These are phyloP conservation scores for Sutorius australiensis DNA, from an alignment of 768 basidiomycete genomes.

Conservation along the genomic window DNA sequence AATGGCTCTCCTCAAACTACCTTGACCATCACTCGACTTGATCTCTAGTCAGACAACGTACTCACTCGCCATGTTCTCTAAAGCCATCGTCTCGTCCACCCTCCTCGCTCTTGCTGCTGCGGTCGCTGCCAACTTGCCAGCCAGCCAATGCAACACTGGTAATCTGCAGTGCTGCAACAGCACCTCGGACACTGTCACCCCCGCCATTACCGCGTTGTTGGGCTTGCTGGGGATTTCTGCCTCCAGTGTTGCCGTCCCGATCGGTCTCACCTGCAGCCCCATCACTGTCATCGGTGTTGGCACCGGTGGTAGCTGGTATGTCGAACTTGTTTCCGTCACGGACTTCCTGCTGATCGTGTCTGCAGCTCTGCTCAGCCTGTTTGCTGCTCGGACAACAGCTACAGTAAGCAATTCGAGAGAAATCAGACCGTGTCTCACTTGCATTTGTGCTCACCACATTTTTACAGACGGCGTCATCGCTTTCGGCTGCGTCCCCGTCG, in stretches of 20 bases:
- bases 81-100: not conserved
- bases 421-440: not conserved
- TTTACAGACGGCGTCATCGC: not conserved
- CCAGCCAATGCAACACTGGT: not conserved
- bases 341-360: not conserved
- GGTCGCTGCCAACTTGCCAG: not conserved
- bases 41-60: not conserved
- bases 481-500: not conserved
- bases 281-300: not conserved
- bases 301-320: not conserved
- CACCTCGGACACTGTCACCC: not conserved
- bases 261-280: not conserved
- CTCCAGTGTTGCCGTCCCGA: not conserved
- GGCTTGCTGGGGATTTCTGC: not conserved
- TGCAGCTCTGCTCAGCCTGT: not conserved
- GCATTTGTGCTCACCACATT: not conserved
- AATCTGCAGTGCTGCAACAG: not conserved
- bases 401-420: not conserved
- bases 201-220: not conserved
- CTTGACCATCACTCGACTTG: not conserved
- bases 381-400: not conserved
- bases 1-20: not conserved
- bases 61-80: not conserved
- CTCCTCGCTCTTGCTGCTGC: slow-evolving; percentile 2
- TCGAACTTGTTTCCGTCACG: not conserved